Conservation (phyloP, 441 rosid genomes). For the Eutrema salsugineum region DNA sequence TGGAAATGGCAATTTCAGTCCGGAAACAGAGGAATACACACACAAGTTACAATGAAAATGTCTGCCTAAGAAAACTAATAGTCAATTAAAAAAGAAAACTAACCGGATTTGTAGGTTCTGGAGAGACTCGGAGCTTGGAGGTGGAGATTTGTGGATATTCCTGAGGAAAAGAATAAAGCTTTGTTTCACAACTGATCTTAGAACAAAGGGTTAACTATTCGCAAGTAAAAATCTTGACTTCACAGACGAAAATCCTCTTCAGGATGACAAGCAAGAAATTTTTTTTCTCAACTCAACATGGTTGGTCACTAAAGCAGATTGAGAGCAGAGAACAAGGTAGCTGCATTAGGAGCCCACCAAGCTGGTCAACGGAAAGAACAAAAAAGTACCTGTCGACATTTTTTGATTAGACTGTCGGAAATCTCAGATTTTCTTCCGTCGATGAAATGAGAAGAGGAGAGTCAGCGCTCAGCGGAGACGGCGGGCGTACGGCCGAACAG, state of each 20-base stretch:
- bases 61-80: not conserved
- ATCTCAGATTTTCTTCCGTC: not conserved
- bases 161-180: constrained; percentile 20
- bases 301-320: not conserved
- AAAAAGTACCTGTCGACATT: constrained; percentile 33
- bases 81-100: not conserved
- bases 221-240: not conserved
- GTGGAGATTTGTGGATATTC: constrained; percentile 25
- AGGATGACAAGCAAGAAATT: not conserved
- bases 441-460: not conserved
- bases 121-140: constrained; percentile 30
- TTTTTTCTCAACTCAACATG: no score
- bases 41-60: not conserved
- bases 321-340: not conserved
- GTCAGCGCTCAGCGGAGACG: not conserved
- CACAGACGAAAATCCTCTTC: not conserved
- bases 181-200: constrained; percentile 1
- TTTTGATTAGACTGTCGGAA: not conserved
- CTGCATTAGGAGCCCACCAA: not conserved
- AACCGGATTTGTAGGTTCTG: constrained; percentile 35
- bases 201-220: not conserved
- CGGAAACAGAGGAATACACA: not conserved
- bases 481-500: not conserved
- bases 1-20: not conserved
- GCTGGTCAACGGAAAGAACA: not conserved